Evolutionary conservation across 495 filamentous ascomycete genomes (phyloP), one percentile per base, ranked within the genome.

Genomic region (Trichoderma virens): DNA sequence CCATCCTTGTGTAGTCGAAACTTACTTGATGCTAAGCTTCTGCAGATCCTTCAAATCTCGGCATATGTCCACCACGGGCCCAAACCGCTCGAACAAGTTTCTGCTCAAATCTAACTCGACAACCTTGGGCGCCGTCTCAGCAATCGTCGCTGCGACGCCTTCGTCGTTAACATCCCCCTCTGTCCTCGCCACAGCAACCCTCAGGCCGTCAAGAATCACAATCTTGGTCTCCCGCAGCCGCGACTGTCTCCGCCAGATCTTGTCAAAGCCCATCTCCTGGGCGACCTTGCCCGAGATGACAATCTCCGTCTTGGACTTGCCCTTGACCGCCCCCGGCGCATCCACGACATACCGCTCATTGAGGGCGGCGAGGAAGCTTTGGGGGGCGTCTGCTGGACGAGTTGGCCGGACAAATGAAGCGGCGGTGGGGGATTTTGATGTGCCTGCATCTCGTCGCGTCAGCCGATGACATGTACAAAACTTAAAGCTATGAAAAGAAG

Each of bases 251-350:
- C 82, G 83, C 30, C 89, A 81, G 67, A 96, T 92, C 79, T 97
- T 97, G 62, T 95, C 93, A 71, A 98, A 98, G 51, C 94, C 94
- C 27, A 98, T 85, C 77, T 98, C 95, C 76, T 98, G 90, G 25
- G 90, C 92, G 28, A 94, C 82, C 73, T 98, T 98, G 23, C 72
- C 86, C 59, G 88, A 91, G 67, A 97, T 88, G 32, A 81, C 70
- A 63, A 97, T 90, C 62, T 80, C 78, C 54, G 77, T 69, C 28
- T 68, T 65, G 5, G 69, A 63, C 13, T 35, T 56, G 59, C 61
- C 35, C 18, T 59, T 61, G 1, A 72, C 66, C 18, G 66, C 68
- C 5, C 74, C 71, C 43, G 70, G 69, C 41, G 73, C 71, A 51
- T 87, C 83, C 27, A 84, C 82, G 8, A 86, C 88, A 73, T 98